Percentiles rank a stretch among this genome's conserved stretches.
Evolutionary conservation across 2,329 filamentous ascomycete species (phyloP).

Genomic region (Verticillium nubilum): DNA sequence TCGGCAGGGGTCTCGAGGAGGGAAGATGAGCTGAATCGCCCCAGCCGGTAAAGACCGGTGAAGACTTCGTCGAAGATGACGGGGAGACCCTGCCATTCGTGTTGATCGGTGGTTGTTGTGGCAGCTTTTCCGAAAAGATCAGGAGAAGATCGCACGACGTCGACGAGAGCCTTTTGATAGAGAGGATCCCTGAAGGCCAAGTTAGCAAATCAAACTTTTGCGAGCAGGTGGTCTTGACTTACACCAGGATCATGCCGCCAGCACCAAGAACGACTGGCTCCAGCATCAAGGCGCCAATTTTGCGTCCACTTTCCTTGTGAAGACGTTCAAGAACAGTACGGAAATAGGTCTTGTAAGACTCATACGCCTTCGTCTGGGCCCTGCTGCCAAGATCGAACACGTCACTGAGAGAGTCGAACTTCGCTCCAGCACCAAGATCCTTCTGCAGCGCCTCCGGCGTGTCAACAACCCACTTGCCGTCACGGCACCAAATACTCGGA

Average conservation of each 20-base stretch:
- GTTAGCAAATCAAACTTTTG: slow-evolving; percentile 5
- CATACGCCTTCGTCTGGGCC: slow-evolving; percentile 34
- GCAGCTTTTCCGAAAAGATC: slow-evolving; percentile 42
- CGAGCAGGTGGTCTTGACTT: slow-evolving; percentile 25
- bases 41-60: slow-evolving; percentile 77
- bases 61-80: slow-evolving; percentile 85
- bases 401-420: slow-evolving; percentile 42
- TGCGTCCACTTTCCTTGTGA: slow-evolving; percentile 45
- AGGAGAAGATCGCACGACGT: slow-evolving; percentile 56
- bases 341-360: slow-evolving; percentile 58
- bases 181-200: slow-evolving; percentile 62
- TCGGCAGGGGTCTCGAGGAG: slow-evolving; percentile 67
- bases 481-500: slow-evolving; percentile 61
- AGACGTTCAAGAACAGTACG: slow-evolving; percentile 45
- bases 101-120: slow-evolving; percentile 12
- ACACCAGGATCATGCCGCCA: slow-evolving; percentile 78
- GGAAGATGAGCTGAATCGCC: slow-evolving; percentile 62
- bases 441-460: slow-evolving; percentile 42
- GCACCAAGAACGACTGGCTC: slow-evolving; percentile 78
- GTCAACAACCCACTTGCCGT: slow-evolving; percentile 62
- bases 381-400: slow-evolving; percentile 56
- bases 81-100: slow-evolving; percentile 66
- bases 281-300: slow-evolving; percentile 72
- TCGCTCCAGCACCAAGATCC: slow-evolving; percentile 35
- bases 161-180: slow-evolving; percentile 68